Percentiles rank a stretch among this genome's conserved stretches.
phyloP scores from a whole-genome alignment of 331 rosid species.

The Quercus lobata region DNA sequence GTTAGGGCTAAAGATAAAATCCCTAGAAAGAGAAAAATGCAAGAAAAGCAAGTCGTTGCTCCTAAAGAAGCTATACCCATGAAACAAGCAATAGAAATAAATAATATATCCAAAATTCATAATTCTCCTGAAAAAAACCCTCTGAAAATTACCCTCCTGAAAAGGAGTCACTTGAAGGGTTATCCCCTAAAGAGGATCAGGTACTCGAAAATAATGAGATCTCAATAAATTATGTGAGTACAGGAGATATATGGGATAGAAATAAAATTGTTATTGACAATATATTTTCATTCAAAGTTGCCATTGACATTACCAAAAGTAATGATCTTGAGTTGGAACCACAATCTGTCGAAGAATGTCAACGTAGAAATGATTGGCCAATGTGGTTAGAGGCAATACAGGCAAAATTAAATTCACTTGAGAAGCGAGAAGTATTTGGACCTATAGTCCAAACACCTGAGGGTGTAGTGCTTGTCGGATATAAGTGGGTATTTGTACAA shows the following conservation, averaged over 20 bases:
- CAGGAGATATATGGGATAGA: too few species aligned
- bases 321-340: too few species aligned
- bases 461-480: neutral
- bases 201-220: neutral
- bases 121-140: too few species aligned
- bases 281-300: too few species aligned
- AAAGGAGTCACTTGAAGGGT: neutral
- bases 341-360: too few species aligned
- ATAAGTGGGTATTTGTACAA: neutral
- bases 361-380: neutral
- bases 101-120: neutral
- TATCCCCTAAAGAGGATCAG: neutral
- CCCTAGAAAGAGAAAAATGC: neutral
- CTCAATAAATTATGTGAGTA: neutral
- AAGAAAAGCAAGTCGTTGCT: neutral
- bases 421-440: neutral
- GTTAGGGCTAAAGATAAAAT: neutral
- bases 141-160: neutral
- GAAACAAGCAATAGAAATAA: neutral
- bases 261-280: too few species aligned
- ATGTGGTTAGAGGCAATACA: neutral
- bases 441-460: neutral
- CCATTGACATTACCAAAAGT: too few species aligned
- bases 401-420: neutral
- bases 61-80: neutral